Evolutionary conservation across 139 green algal species (phyloP).

Genomic region (Chlamydomonas urium): DNA sequence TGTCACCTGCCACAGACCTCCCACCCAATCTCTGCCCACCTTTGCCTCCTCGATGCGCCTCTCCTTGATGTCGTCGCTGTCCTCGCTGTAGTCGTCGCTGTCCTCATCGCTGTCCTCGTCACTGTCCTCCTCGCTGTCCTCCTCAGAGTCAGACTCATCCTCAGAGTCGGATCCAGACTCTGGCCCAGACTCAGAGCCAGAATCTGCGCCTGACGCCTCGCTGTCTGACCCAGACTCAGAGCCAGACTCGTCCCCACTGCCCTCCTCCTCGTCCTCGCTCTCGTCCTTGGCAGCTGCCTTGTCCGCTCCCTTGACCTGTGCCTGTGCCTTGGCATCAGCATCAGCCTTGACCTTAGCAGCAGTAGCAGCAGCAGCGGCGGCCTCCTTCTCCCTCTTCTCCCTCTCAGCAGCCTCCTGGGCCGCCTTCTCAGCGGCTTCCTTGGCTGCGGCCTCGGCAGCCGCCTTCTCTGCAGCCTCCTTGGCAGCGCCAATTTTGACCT

Average conservation of each 20-base stretch:
- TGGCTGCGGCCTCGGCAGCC: conserved; percentile 6
- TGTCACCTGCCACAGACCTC: no score
- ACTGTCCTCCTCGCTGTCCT: conserved; percentile 18
- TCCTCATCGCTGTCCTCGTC: conserved; percentile 38
- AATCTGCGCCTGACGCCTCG: no score
- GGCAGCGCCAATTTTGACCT: not conserved
- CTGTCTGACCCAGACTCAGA: not conserved
- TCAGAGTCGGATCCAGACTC: conserved; percentile 3
- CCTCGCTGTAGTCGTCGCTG: conserved; percentile 34
- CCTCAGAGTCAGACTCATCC: conserved; percentile 17
- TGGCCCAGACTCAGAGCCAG: not conserved
- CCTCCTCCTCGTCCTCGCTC: conserved; percentile 2
- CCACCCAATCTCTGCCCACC: no score
- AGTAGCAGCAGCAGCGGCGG: conserved; percentile 28
- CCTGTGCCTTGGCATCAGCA: conserved; percentile 8
- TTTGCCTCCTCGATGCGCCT: conserved; percentile 50
- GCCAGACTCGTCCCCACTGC: not conserved
- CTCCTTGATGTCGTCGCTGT: conserved; percentile 58
- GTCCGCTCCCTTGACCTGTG: conserved; percentile 13
- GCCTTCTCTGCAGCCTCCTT: not conserved
- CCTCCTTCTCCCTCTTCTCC: conserved; percentile 25
- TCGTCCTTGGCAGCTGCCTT: conserved; percentile 12
- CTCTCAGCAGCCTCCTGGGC: conserved; percentile 26
- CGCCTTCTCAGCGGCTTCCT: conserved; percentile 19
- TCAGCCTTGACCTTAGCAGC: conserved; percentile 35